A percentile compares a stretch with the other conserved stretches of the same genome.
Conservation (phyloP, 441 rosid species). For the Erodium texanum region DNA sequence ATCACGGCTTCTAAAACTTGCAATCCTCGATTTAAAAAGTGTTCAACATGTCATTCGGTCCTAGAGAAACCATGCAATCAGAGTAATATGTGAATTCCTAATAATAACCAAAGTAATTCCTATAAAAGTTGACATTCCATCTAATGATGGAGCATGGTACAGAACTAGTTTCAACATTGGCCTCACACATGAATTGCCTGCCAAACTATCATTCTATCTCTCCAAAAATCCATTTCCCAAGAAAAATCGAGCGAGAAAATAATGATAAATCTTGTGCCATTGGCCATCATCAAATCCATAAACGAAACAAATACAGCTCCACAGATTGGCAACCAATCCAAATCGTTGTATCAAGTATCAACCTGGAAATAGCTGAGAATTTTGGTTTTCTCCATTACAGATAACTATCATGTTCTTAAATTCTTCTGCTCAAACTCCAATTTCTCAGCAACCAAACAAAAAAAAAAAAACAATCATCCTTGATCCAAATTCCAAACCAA, state of each 20-base stretch:
- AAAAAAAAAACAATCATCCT: background rate
- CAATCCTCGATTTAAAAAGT: background rate
- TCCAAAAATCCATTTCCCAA: background rate
- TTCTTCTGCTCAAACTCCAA: background rate
- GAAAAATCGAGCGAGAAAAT: background rate
- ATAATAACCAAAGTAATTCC: background rate
- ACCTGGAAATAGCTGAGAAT: background rate
- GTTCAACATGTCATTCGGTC: background rate
- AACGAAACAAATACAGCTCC: background rate
- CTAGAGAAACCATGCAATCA: background rate
- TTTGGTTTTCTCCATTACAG: background rate
- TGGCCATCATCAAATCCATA: background rate
- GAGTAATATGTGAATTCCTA: background rate
- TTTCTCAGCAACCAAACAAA: background rate
- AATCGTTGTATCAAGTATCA: background rate
- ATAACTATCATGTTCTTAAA: background rate
- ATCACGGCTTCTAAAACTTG: background rate
- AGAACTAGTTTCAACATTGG: background rate
- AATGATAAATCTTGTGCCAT: background rate
- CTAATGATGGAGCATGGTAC: background rate
- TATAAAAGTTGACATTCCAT: background rate
- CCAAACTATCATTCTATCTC: background rate
- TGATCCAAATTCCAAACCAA: background rate
- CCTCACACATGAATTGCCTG: background rate
- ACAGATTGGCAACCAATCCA: background rate